Evolutionary conservation across 768 basidiomycete species (phyloP).

Genomic region (Calocybe indica): DNA sequence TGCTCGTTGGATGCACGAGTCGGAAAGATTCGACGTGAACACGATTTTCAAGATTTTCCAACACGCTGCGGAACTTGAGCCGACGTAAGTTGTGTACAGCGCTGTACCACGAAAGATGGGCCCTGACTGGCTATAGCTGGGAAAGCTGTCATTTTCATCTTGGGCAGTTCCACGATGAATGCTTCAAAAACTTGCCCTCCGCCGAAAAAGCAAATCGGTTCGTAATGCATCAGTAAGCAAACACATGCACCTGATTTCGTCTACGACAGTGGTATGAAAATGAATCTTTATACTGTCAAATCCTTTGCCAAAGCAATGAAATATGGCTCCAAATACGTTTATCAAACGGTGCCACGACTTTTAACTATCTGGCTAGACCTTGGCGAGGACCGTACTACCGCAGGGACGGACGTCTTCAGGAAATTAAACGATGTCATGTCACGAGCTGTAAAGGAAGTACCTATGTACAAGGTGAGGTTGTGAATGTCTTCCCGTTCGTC

Average conservation of each 20-base stretch:
- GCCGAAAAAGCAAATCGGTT: constrained; percentile 43
- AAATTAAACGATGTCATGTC: constrained; percentile 55
- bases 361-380: constrained; percentile 93
- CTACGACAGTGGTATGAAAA: constrained; percentile 44
- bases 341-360: constrained; percentile 90
- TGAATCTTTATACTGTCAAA: constrained; percentile 62
- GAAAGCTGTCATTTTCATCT: constrained; percentile 85
- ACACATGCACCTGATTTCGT: too few species aligned
- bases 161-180: constrained; percentile 85
- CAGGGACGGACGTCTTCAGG: constrained; percentile 32
- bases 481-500: background rate
- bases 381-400: constrained; percentile 49
- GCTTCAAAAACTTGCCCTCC: constrained; percentile 47
- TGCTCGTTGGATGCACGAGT: constrained; percentile 91
- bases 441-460: constrained; percentile 51
- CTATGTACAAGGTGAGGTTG: constrained; percentile 68
- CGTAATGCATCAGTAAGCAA: background rate
- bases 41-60: constrained; percentile 56
- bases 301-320: constrained; percentile 66
- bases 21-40: constrained; percentile 69
- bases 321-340: constrained; percentile 90
- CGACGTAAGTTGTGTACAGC: constrained; percentile 34
- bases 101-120: background rate
- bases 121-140: constrained; percentile 40
- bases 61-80: constrained; percentile 40